These are phyloP conservation scores for Serendipita sp. DNA, from an alignment of 768 basidiomycete species.

Conservation along the genomic window DNA sequence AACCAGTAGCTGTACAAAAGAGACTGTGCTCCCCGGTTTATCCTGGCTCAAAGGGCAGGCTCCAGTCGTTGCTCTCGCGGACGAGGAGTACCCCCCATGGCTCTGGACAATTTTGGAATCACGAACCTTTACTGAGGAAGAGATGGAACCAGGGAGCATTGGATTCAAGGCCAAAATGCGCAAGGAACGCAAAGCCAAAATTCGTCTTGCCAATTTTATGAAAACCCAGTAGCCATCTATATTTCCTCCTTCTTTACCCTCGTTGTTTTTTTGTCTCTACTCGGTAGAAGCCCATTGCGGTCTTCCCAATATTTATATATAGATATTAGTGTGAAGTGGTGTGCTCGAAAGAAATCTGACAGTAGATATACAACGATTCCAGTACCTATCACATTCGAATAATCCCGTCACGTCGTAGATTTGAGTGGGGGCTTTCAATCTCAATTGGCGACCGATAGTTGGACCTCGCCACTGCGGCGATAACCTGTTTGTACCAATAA, in stretches of 20 bases:
- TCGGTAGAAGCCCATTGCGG: no score
- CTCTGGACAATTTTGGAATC: conserved; percentile 64
- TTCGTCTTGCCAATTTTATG: conserved; percentile 79
- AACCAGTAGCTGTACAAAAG: conserved; percentile 38
- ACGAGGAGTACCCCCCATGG: conserved; percentile 82
- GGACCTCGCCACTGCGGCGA: background rate
- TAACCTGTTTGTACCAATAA: background rate
- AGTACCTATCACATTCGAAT: no score
- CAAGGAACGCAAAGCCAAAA: conserved; percentile 45
- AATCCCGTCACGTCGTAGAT: no score
- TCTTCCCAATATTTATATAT: no score
- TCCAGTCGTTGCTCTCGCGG: conserved; percentile 57
- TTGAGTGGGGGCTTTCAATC: no score
- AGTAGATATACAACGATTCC: no score
- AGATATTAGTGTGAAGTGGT: no score
- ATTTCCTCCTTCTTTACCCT: background rate
- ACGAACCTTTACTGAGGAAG: conserved; percentile 44
- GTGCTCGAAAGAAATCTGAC: no score
- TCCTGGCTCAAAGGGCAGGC: conserved; percentile 73
- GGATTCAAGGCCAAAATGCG: conserved; percentile 38
- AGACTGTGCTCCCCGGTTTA: conserved; percentile 64
- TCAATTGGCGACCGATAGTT: background rate
- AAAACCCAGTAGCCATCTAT: conserved; percentile 41
- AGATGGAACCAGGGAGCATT: conserved; percentile 47
- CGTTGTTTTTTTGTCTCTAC: background rate